Evolutionary conservation across 2,329 filamentous ascomycete species (phyloP).

Genomic region (Endoconidiophora laricicola): DNA sequence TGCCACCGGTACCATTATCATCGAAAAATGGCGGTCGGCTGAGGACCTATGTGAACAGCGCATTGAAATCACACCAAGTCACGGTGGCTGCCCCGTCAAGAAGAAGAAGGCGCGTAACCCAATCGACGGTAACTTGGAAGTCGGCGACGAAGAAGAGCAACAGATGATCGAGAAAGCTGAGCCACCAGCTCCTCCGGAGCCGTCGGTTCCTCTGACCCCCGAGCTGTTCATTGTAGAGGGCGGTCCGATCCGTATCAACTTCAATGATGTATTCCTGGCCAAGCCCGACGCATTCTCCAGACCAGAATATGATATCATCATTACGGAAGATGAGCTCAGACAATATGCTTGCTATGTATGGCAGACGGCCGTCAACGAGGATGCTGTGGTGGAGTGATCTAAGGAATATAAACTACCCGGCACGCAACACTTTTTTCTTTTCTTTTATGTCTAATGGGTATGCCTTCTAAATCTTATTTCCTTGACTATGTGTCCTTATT

Average conservation of each 20-base stretch:
- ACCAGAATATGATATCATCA: conserved; percentile 5
- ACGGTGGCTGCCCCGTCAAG: conserved; percentile 7
- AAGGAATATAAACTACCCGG: neutral
- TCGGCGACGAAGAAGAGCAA: neutral
- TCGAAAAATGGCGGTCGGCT: conserved; percentile 3
- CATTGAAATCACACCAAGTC: conserved; percentile 2
- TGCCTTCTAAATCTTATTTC: neutral
- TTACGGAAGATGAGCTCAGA: conserved; percentile 9
- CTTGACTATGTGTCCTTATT: neutral
- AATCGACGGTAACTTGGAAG: neutral
- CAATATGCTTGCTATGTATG: conserved; percentile 8
- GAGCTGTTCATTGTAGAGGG: conserved; percentile 14
- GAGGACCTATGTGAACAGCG: neutral
- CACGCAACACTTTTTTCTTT: neutral
- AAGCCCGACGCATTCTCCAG: neutral
- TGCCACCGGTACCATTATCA: conserved; percentile 5
- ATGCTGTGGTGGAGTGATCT: neutral
- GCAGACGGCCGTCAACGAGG: conserved; percentile 5
- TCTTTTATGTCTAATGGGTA: neutral
- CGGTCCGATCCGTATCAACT: conserved; percentile 1
- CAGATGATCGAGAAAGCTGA: conserved; percentile 7
- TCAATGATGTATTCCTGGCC: conserved; percentile 7
- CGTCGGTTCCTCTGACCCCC: conserved; percentile 11
- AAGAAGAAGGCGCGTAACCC: conserved; percentile 1
- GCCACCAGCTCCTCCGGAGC: neutral